Base-by-base conservation (phyloP, 495 filamentous ascomycete species). In the Aspergillus diversus region DNA sequence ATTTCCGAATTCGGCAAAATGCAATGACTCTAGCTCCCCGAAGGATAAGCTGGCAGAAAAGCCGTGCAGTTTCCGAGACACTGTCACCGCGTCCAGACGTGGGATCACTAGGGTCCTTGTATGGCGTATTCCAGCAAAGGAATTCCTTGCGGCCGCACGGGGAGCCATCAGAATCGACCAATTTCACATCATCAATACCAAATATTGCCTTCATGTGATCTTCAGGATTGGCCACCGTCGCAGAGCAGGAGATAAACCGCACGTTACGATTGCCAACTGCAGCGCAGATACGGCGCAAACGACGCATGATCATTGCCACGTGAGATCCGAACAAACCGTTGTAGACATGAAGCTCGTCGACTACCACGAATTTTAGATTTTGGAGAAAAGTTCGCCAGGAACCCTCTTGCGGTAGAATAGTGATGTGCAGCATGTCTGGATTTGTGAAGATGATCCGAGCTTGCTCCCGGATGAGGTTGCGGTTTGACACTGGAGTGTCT, bases 71-170 rank as follows among this genome's bases (percentile, higher is more conserved):
- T 75, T 99, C 96, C 16, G 84, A 81, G 71, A 93, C 86, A 27
- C 87, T 88, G 73, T 94, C 89, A 33, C 90, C 92, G 42, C 95
- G 86, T 7, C 94, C 94, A 60, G 90, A 95, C 0, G 90, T 84
- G 11, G 93, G 92, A 73, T 98, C 95, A 7, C 80, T 79, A 2
- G 93, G 91, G 69, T 97, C 95, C 77, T 92, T 97, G 77, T 88
- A 97, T 3, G 95, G 96, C 2, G 96, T 97, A 65, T 98, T 98
- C 95, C 95, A 99, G 76, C 92, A 97, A 7, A 99, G 74, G 60
- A 98, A 98, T 71, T 97, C 93, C 69, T 99, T 99, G 32, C 92
- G 82, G 7, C 95, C 95, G 11, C 92, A 91, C 1, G 95, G 96
- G 4, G 93, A 97, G 3, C 95, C 95, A 69, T 98, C 95, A 73